Conservation (phyloP, 345 rosid genomes). For the Sonneratia caseolaris region DNA sequence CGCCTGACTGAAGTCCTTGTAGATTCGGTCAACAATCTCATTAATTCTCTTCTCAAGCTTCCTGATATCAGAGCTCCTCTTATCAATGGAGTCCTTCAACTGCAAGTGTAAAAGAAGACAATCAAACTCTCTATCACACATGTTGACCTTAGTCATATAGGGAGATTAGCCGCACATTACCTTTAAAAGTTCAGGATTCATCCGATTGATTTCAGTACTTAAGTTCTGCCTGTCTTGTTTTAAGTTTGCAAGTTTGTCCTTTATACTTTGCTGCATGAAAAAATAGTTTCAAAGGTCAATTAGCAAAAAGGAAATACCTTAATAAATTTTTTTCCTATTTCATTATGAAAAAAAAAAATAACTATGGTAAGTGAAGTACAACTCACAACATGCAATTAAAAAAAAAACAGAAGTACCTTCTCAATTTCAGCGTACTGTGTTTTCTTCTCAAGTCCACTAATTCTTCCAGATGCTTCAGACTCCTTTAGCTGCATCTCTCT, state of each 20-base stretch:
- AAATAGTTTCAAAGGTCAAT: neutral
- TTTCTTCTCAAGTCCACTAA: constrained; percentile 95
- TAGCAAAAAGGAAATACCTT: neutral
- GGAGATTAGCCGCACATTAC: constrained; percentile 18
- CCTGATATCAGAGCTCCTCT: constrained; percentile 51
- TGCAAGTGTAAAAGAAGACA: constrained; percentile 24
- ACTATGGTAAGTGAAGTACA: neutral
- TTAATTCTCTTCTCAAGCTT: constrained; percentile 84
- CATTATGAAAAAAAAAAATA: neutral
- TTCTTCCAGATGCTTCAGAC: constrained; percentile 86
- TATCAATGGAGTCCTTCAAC: constrained; percentile 53
- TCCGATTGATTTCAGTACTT: constrained; percentile 47
- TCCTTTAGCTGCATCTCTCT: constrained; percentile 92
- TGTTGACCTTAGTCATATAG: neutral
- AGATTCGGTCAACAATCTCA: constrained; percentile 72
- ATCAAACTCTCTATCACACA: neutral
- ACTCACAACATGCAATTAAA: neutral
- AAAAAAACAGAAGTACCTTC: constrained; percentile 36
- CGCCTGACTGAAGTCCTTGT: constrained; percentile 58
- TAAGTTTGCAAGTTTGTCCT: constrained; percentile 69
- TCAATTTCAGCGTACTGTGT: constrained; percentile 93
- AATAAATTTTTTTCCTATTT: neutral
- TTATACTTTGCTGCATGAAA: constrained; percentile 64
- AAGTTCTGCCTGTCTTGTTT: constrained; percentile 65
- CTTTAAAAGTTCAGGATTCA: constrained; percentile 65